phyloP scores from a whole-genome alignment of 208 protist genomes.

The Trypanosoma lewisi region DNA sequence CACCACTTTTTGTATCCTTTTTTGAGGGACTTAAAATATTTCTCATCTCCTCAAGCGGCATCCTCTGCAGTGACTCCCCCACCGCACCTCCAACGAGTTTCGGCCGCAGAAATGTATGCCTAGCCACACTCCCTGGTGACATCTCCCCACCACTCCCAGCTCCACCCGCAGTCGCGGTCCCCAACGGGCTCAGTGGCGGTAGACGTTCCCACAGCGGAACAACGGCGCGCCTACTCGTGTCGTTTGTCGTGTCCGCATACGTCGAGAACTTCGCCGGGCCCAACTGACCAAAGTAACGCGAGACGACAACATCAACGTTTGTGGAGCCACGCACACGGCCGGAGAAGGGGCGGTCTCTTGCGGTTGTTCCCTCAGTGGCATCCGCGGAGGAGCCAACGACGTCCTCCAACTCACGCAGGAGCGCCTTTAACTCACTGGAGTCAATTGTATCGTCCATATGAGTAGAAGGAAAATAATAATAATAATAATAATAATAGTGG shows the following conservation, averaged over 20 bases:
- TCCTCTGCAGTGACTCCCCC: slow-evolving; percentile 5
- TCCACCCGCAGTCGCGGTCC: too few relatives aligned
- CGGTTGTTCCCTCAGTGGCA: not conserved
- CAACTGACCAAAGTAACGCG: not conserved
- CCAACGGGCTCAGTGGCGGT: slow-evolving; percentile 18
- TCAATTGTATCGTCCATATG: slow-evolving; percentile 13
- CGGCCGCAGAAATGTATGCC: slow-evolving; percentile 1
- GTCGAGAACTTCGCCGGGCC: slow-evolving; percentile 42
- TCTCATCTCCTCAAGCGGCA: slow-evolving; percentile 7
- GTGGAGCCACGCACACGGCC: not conserved
- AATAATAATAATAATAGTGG: not conserved
- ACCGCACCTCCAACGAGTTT: slow-evolving; percentile 16
- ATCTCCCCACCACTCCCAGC: too few relatives aligned
- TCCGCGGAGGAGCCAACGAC: slow-evolving; percentile 20
- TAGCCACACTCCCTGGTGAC: not conserved
- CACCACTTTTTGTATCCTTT: not conserved
- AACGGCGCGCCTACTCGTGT: slow-evolving; percentile 6
- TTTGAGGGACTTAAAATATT: not conserved
- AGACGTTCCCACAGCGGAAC: slow-evolving; percentile 33
- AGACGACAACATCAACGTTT: slow-evolving; percentile 8
- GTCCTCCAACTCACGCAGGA: slow-evolving; percentile 63
- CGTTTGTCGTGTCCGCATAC: slow-evolving; percentile 25
- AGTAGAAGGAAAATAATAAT: not conserved
- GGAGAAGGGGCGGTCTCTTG: slow-evolving; percentile 4
- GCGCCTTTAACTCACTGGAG: slow-evolving; percentile 46